A percentile compares a stretch with the other conserved stretches of the same genome.
Evolutionary conservation across 2,329 filamentous ascomycete species (phyloP).

Genomic region (Trichoderma oligosporum): DNA sequence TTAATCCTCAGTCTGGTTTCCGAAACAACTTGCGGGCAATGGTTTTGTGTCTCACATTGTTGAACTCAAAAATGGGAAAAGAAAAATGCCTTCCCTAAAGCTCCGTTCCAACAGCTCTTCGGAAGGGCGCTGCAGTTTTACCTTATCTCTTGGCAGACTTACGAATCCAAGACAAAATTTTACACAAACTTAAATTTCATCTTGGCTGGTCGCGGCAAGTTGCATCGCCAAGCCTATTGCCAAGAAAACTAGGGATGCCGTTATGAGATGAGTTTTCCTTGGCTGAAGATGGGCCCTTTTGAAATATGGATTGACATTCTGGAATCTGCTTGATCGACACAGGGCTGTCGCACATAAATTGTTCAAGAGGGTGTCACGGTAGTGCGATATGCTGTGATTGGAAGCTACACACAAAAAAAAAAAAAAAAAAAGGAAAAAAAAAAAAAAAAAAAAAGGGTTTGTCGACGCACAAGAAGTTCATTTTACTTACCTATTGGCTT

Average conservation of each 20-base stretch:
- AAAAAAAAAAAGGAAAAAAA: too few relatives aligned
- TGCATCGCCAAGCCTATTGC: conserved; percentile 6
- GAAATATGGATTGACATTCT: not conserved
- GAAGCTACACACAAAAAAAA: too few relatives aligned
- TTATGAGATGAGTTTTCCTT: not conserved
- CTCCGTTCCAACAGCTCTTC: not conserved
- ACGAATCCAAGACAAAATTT: conserved; percentile 9
- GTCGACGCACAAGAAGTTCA: not conserved
- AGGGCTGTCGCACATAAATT: not conserved
- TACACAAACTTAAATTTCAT: not conserved
- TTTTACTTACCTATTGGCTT: too few relatives aligned
- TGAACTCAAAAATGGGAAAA: not conserved
- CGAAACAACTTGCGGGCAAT: not conserved
- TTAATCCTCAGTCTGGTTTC: not conserved
- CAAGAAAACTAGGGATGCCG: conserved; percentile 16
- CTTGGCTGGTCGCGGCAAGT: not conserved
- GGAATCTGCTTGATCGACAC: conserved; percentile 1
- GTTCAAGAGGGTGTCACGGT: not conserved
- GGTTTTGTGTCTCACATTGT: not conserved
- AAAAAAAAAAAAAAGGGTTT: too few relatives aligned
- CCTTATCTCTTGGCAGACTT: not conserved
- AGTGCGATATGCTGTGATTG: not conserved
- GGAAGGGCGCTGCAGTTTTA: not conserved
- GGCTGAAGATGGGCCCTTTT: not conserved
- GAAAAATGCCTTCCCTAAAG: not conserved